Evolutionary conservation across 768 basidiomycete genomes (phyloP), one percentile per base, ranked within the genome.

Genomic region (Tylopilus cervinicoccineus): DNA sequence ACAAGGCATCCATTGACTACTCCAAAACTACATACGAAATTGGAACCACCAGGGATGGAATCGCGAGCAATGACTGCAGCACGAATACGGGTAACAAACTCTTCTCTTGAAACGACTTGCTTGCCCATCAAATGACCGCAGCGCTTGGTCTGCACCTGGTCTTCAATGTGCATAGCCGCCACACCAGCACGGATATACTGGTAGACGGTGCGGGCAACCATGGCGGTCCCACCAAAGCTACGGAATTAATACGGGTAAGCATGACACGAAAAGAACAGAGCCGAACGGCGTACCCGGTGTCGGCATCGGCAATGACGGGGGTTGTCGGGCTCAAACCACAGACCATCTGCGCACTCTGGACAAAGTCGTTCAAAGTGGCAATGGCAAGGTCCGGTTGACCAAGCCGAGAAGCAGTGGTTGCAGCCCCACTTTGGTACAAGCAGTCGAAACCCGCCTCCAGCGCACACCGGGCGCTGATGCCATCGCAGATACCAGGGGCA

Each of bases 61-160:
- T 89, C 84, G 42, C 87, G 82, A 24, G 87, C 87, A 38, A 81
- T 76, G 38, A 88, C 85, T 4, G 87, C 87, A 12, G 87, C 86
- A 34, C 86, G 82, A 55, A 89, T 82, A 33, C 86, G 81, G 10
- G 79, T 83, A 24, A 86, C 43, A 53, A 85, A 85, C 59, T 86
- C 87, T 59, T 88, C 86, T 2, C 84, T 77, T 6, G 84, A 86
- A 29, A 89, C 86, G 36, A 89, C 85, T 62, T 88, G 85, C 66
- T 90, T 90, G 40, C 88, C 87, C 61, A 86, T 74, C 37, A 89
- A 69, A 61, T 89, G 88, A 1, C 88, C 86, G 51, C 86, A 89
- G 47, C 86, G 63, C 65, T 88, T 88, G 2, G 84, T 88, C 62
- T 88, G 87, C 1, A 88, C 84, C 67, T 89, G 86, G 58, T 88